Percentiles rank a stretch among this genome's conserved stretches.
Conservation (phyloP, 2,329 filamentous ascomycete species). For the Penicillium occitanis region DNA sequence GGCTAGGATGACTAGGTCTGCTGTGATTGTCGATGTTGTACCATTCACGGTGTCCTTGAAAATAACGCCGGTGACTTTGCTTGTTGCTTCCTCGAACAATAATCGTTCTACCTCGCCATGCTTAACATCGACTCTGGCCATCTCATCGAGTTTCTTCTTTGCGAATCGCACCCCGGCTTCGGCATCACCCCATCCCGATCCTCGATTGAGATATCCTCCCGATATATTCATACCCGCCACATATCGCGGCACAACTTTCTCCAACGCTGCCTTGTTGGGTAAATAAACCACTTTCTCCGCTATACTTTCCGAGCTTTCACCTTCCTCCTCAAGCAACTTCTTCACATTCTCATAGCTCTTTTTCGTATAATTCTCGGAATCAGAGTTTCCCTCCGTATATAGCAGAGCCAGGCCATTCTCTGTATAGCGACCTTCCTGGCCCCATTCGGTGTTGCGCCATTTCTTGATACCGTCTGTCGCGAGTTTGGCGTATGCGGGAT, state of each 20-base stretch:
- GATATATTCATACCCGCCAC: constrained; percentile 35
- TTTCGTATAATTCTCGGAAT: constrained; percentile 37
- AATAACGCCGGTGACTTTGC: constrained; percentile 48
- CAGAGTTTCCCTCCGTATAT: constrained; percentile 34
- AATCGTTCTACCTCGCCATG: constrained; percentile 40
- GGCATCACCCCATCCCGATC: constrained; percentile 49
- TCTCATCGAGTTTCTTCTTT: constrained; percentile 38
- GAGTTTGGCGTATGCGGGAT: constrained; percentile 72
- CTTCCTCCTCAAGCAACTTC: constrained; percentile 31
- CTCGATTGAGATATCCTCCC: constrained; percentile 49
- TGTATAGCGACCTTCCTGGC: constrained; percentile 44
- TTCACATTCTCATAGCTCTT: constrained; percentile 45
- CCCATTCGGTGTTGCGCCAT: constrained; percentile 54
- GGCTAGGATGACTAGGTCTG: constrained; percentile 75
- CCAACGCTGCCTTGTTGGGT: constrained; percentile 36
- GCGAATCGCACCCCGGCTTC: constrained; percentile 43
- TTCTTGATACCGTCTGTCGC: constrained; percentile 70
- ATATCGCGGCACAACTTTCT: constrained; percentile 37
- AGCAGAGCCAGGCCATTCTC: constrained; percentile 46
- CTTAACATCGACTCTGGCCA: constrained; percentile 37
- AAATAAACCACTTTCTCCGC: constrained; percentile 34
- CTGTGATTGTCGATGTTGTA: constrained; percentile 47
- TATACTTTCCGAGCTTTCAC: constrained; percentile 7
- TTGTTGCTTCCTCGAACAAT: constrained; percentile 27
- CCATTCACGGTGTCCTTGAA: constrained; percentile 35